Base-by-base conservation (phyloP, 2,329 filamentous ascomycete species). In the Cercospora citrullina region DNA sequence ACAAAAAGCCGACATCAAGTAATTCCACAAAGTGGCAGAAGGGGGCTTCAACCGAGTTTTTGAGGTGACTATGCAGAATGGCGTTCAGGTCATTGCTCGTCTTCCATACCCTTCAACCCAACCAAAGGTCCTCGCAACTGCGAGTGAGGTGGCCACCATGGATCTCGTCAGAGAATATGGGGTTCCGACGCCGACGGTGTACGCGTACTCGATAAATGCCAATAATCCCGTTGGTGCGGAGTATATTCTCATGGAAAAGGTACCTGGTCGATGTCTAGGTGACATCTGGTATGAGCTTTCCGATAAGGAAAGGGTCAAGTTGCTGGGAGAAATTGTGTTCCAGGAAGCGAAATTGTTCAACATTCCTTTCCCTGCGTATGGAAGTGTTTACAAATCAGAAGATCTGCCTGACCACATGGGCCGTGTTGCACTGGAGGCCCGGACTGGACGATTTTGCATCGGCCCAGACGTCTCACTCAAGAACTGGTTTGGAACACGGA, bases 371-470 rank as follows among this genome's bases (percentile, higher is more conserved):
- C 72, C 72, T 23, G 76, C 76, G 31, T 74, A 69, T 61, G 76
- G 76, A 5, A 78, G 76, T 65, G 39, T 79, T 14, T 79, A 74
- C 63, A 65, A 74, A 77, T 67, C 80, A 74, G 53, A 42, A 9
- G 72, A 76, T 57, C 45, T 76, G 21, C 63, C 71, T 57, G 9
- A 36, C 14, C 31, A 53, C 12, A 67, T 65, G 31, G 66, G 36
- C 60, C 72, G 3, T 5, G 71, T 63, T 31, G 58, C 51, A 59
- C 33, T 51, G 21, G 61, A 18, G 28, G 21, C 23, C 18, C 14
- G 21, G 31, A 53, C 33, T 59, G 55, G 31, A 53, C 2, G 55
- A 60, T 76, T 79, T 64, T 79, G 77, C 64, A 64, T 80, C 67
- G 78, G 78, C 21, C 78, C 78, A 30, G 74, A 78, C 59, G 74